phyloP scores from a whole-genome alignment of 768 basidiomycete genomes.

The Trametes coccinea region DNA sequence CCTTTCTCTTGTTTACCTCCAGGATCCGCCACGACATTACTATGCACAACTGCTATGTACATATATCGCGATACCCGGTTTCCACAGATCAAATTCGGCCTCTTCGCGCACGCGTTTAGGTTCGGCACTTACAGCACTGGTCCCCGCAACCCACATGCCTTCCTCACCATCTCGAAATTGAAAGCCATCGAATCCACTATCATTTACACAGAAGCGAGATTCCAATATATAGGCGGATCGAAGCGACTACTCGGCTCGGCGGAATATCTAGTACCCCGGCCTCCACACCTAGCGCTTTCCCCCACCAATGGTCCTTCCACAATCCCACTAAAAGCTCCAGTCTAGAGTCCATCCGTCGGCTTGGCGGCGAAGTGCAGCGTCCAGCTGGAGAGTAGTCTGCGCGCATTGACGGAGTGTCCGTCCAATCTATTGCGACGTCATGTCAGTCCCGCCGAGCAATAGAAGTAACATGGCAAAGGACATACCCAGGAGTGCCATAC shows the following conservation, averaged over 20 bases:
- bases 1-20: too few species aligned
- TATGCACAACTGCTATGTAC: too few species aligned
- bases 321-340: too few species aligned
- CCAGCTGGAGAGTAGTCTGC: conserved; percentile 86
- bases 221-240: conserved; percentile 2
- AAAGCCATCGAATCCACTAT: background rate
- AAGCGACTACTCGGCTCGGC: background rate
- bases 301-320: too few species aligned
- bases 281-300: too few species aligned
- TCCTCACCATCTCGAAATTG: background rate
- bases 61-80: too few species aligned
- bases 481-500: conserved; percentile 95
- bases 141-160: background rate
- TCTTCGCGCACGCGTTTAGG: background rate
- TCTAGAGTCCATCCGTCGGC: conserved; percentile 26
- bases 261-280: too few species aligned
- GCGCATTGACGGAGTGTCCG: conserved; percentile 81
- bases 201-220: background rate
- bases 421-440: conserved; percentile 56
- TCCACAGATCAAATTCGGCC: too few species aligned
- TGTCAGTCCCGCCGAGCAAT: background rate
- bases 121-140: too few species aligned
- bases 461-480: conserved; percentile 21
- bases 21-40: too few species aligned
- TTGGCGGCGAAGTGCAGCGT: conserved; percentile 91